These are phyloP conservation scores for Colletotrichum destructivum DNA, from an alignment of 2,329 filamentous ascomycete genomes.

Conservation along the genomic window DNA sequence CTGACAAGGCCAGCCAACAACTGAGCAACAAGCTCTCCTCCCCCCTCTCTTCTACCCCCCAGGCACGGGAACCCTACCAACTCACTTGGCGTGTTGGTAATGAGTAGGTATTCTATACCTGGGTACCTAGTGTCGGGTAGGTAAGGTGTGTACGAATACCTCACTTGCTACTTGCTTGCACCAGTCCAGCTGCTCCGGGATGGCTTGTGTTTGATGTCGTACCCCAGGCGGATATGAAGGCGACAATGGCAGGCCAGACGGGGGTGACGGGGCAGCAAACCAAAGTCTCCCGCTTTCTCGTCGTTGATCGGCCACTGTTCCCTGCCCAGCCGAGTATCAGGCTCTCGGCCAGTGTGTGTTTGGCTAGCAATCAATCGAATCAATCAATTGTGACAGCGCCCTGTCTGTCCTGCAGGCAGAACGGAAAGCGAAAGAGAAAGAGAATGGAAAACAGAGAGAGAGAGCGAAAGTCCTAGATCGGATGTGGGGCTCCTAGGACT, in stretches of 20 bases:
- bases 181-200: conserved; percentile 3
- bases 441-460: neutral
- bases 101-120: no score
- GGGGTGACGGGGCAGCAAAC: conserved; percentile 7
- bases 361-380: conserved; percentile 8
- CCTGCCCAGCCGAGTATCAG: neutral
- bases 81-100: neutral
- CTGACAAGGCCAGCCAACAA: conserved; percentile 4
- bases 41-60: neutral
- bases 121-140: no score
- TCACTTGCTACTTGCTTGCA: neutral
- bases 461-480: conserved; percentile 27
- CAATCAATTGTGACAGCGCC: conserved; percentile 25
- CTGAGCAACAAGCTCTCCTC: neutral
- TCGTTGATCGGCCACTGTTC: neutral
- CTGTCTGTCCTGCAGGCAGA: neutral
- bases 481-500: conserved; percentile 41
- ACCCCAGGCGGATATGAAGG: conserved; percentile 7
- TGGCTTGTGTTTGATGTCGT: conserved; percentile 14
- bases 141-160: neutral
- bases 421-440: neutral
- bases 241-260: conserved; percentile 4
- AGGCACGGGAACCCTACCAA: neutral
- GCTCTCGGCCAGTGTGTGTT: conserved; percentile 4
- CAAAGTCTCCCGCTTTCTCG: neutral